A percentile compares a stretch with the other conserved stretches of the same genome.
These are phyloP conservation scores for Bipolaris cookei DNA, from an alignment of 2,329 filamentous ascomycete species.

Conservation along the genomic window DNA sequence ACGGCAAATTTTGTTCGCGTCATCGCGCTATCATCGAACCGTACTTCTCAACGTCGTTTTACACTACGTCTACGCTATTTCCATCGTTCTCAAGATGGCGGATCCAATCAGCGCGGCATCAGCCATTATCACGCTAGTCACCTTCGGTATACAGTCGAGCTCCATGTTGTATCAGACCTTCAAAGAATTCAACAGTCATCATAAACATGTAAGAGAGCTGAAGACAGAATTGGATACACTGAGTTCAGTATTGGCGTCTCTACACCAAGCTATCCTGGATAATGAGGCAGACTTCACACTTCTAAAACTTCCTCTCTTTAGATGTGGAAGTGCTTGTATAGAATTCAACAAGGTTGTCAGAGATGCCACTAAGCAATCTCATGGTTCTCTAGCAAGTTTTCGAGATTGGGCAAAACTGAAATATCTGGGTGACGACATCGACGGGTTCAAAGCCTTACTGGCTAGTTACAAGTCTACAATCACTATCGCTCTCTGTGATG, in stretches of 20 bases:
- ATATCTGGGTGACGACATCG: too few species aligned
- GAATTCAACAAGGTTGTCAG: not conserved
- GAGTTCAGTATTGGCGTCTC: not conserved
- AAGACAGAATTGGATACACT: not conserved
- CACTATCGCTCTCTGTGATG: too few species aligned
- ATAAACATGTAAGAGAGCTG: not conserved
- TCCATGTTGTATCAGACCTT: not conserved
- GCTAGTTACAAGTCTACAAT: too few species aligned
- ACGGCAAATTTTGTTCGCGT: not conserved
- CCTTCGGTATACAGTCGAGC: not conserved
- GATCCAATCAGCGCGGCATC: not conserved
- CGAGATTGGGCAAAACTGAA: too few species aligned
- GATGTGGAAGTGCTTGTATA: not conserved
- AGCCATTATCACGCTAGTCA: not conserved
- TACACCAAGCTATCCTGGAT: not conserved
- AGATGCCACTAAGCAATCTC: not conserved
- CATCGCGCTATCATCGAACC: not conserved
- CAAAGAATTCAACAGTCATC: not conserved
- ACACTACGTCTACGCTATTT: not conserved
- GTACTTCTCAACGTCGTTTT: not conserved
- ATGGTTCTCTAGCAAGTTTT: conserved; percentile 29
- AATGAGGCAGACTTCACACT: not conserved
- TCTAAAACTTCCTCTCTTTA: not conserved
- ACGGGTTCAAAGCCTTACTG: too few species aligned
- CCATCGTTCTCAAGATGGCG: not conserved